Base-by-base conservation (phyloP, 2,329 filamentous ascomycete genomes). In the Talaromyces marneffei region DNA sequence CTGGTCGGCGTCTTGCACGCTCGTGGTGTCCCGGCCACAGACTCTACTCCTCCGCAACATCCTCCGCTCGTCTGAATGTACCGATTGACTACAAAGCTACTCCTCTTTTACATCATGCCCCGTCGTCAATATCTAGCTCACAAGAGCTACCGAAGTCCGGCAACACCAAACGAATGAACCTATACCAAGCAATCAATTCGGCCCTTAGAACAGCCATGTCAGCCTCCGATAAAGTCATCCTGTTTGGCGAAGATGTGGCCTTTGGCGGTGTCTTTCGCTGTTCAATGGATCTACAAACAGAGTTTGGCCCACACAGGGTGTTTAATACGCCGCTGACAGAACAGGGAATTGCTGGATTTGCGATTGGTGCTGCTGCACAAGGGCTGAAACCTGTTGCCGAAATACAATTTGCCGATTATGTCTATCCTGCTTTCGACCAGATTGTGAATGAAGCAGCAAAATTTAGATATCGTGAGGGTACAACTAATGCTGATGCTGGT, bases 241-340 rank as follows among this genome's bases (percentile, higher is more conserved):
- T 99, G 9, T 99, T 99, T 70, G 94, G 94, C 44, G 94, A 99
- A 76, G 94, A 99, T 72, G 92, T 99, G 7, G 91, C 94, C 14
- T 99, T 99, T 69, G 94, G 94, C 44, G 94, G 94, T 59, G 94
- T 99, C 16, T 99, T 99, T 72, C 85, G 94, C 61, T 97, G 92
- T 77, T 93, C 91, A 33, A 93, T 94, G 86, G 91, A 92, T 68
- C 82, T 99, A 16, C 87, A 91, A 33, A 89, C 92, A 64, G 91
- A 91, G 60, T 96, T 94, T 73, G 94, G 94, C 8, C 83, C 85
- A 2, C 89, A 94, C 62, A 83, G 94, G 61, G 92, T 99, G 35
- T 99, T 99, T 82, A 97, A 99, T 76, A 97, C 92, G 18, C 94
- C 94, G 0, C 77, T 99, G 67, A 91, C 88, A 35, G 94, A 99